Evolutionary conservation across 208 protist species (phyloP).

Genomic region (Borovskyia barvae): DNA sequence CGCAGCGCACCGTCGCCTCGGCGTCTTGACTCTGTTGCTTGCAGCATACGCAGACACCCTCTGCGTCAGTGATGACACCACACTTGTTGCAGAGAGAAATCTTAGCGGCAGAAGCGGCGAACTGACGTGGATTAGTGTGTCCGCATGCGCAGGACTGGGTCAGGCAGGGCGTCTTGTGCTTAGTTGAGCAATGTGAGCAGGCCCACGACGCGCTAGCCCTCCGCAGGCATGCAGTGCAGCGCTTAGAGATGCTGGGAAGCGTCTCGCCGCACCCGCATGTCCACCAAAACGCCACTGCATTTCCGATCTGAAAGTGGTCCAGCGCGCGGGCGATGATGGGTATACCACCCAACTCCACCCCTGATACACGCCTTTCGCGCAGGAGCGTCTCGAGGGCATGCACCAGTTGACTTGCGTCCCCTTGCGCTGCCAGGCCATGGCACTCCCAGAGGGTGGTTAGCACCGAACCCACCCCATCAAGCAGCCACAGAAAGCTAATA

Average conservation of each 20-base stretch:
- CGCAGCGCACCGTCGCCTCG: constrained; percentile 19
- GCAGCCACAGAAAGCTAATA: constrained; percentile 69
- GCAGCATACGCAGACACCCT: constrained; percentile 30
- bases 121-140: constrained; percentile 18
- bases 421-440: constrained; percentile 23
- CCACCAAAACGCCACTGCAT: constrained; percentile 64
- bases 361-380: constrained; percentile 28
- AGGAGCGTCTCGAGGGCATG: constrained; percentile 19
- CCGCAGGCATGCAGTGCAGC: constrained; percentile 63
- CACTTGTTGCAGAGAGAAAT: constrained; percentile 33
- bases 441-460: constrained; percentile 47
- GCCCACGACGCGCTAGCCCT: constrained; percentile 46
- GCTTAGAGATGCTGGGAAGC: constrained; percentile 50
- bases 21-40: constrained; percentile 2
- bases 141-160: constrained; percentile 20
- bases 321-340: constrained; percentile 46
- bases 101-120: constrained; percentile 9
- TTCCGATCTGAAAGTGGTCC: constrained; percentile 46
- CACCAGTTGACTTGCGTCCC: constrained; percentile 27
- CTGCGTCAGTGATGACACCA: constrained; percentile 25
- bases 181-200: constrained; percentile 33
- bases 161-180: constrained; percentile 8
- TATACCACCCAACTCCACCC: constrained; percentile 49
- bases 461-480: constrained; percentile 47
- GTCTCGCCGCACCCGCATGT: constrained; percentile 63